These are phyloP conservation scores for Botryotinia narcissicola DNA, from an alignment of 2,329 filamentous ascomycete genomes.

Conservation along the genomic window DNA sequence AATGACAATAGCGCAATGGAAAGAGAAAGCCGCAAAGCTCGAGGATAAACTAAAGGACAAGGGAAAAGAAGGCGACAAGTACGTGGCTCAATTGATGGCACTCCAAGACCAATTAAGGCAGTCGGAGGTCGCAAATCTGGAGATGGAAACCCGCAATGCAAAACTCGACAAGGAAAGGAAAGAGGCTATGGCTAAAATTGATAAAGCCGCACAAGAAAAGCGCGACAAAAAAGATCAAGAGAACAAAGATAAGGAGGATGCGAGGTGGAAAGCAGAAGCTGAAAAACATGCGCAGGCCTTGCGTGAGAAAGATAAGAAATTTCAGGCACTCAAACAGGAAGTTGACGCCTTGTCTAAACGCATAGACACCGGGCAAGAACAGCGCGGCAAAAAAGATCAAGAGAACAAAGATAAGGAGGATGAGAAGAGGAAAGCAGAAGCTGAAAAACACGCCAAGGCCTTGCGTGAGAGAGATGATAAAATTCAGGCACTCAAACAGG, in stretches of 20 bases:
- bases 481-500: neutral
- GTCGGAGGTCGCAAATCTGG: neutral
- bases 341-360: neutral
- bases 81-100: neutral
- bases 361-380: neutral
- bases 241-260: neutral
- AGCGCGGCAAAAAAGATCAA: neutral
- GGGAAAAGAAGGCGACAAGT: neutral
- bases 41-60: neutral
- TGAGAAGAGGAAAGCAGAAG: neutral
- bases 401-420: neutral
- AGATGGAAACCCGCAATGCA: neutral
- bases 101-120: neutral
- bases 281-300: neutral
- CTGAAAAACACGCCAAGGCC: neutral
- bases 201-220: neutral
- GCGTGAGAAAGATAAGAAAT: neutral
- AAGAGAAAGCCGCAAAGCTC: neutral
- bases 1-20: neutral
- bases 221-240: neutral
- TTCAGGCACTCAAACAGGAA: neutral
- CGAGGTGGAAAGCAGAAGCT: neutral
- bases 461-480: neutral
- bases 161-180: neutral
- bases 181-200: neutral